Base-by-base conservation (phyloP, 2,329 filamentous ascomycete species). In the Harringtonia aguacate region DNA sequence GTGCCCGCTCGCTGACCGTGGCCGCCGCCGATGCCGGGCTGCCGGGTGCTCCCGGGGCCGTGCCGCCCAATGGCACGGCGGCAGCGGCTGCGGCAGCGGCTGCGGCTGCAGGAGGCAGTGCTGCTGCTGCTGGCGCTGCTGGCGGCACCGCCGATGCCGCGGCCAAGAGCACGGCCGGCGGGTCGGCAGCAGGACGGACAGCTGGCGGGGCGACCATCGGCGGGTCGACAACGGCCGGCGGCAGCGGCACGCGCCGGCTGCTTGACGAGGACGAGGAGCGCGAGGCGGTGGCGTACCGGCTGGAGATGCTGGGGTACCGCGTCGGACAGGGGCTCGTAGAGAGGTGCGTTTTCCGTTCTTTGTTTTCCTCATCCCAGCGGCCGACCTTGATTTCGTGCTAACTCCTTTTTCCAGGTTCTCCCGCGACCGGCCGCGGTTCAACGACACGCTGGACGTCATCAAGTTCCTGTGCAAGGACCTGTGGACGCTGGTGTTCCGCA, bases 381-480 rank as follows among this genome's bases (percentile, higher is more conserved):
- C n/a, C n/a, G n/a, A n/a, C n/a, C n/a, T n/a, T n/a, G n/a, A n/a
- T n/a, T n/a, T n/a, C n/a, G 39, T 37, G 18, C 18, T 24, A 8
- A 10, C 29, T 33, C 18, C 14, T 18, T 27, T 6, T 8, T 8
- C 15, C 53, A 88, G 85, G 43, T 89, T 92, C 68, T 87, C 84
- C 10, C 74, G 77, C 58, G 85, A 94, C 60, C 75, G 87, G 41
- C 87, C 90, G 34, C 84, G 88, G 39, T 94, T 95, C 59, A 86
- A 83, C 49, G 88, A 95, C 55, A 89, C 89, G 4, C 77, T 98
- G 35, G 92, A 97, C 59, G 84, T 89, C 40, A 98, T 98, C 61
- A 98, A 98, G 62, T 97, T 98, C 58, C 72, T 98, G 40, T 98
- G 92, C 76, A 98, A 98, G 69, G 92, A 98, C 62, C 73, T 98